phyloP scores from a whole-genome alignment of 257 asterid genomes.

The Mitragyna speciosa region DNA sequence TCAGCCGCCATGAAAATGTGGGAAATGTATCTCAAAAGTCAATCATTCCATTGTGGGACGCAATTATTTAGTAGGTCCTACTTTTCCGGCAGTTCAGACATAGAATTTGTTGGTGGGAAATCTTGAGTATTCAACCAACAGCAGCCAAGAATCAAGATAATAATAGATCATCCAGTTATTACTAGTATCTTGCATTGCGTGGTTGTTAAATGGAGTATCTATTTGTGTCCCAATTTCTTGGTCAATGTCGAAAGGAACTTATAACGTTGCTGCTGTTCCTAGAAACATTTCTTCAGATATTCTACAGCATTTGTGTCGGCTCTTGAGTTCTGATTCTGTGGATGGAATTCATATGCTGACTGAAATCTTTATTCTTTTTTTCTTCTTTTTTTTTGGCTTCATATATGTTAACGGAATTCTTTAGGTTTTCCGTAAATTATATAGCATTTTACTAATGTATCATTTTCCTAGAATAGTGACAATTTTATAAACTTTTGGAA shows the following conservation, averaged over 20 bases:
- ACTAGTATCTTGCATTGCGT: too few species aligned
- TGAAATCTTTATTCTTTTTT: background rate
- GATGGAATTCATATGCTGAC: background rate
- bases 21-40: background rate
- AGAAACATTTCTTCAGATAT: background rate
- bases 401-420: too few species aligned
- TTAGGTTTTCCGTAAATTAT: too few species aligned
- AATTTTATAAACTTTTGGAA: too few species aligned
- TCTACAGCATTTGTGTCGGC: background rate
- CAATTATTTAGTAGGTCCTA: slow-evolving; percentile 7
- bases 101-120: slow-evolving; percentile 1
- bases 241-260: background rate
- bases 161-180: too few species aligned
- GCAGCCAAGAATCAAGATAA: background rate
- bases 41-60: slow-evolving; percentile 7
- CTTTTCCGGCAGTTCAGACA: slow-evolving; percentile 6
- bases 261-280: background rate
- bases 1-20: background rate
- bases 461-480: too few species aligned
- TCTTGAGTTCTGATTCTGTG: background rate
- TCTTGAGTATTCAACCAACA: slow-evolving; percentile 5
- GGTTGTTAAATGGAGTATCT: too few species aligned
- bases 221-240: too few species aligned
- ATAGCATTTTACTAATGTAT: too few species aligned
- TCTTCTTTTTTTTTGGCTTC: background rate